Evolutionary conservation across 768 basidiomycete species (phyloP), one percentile per base, ranked within the genome.

Genomic region (Kwoniella bestiolae): DNA sequence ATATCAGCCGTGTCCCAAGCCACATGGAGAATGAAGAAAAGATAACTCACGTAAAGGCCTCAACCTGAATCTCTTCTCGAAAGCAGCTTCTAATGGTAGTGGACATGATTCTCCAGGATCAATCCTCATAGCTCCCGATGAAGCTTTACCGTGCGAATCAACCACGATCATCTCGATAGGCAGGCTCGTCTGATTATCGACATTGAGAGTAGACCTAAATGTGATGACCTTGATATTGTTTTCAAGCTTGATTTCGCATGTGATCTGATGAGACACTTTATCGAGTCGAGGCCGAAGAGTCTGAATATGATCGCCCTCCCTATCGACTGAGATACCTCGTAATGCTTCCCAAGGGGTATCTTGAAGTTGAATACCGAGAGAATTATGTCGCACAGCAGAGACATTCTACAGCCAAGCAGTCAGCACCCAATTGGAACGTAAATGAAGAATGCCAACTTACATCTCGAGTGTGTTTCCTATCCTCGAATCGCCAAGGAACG

Each of bases 401-500:
- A 89, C 85, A 68, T 89, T 87, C 87, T 89, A 66, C 23, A n/a
- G 57, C 23, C 35, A 23, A n/a, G 0, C 18, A 5, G 18, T 56
- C 26, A 53, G 41, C 38, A 9, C 11, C 25, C 61, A 18, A 35
- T 25, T n/a, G 18, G 46, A 31, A 35, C 28, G 35, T 23, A 31
- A 44, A 49, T 12, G 53, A 2, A 6, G n/a, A n/a, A n/a, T n/a
- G n/a, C n/a, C n/a, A n/a, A 60, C 84, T 66, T 76, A 92, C 94
- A 84, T 99, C 96, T 77, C 96, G 88, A 84, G 91, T 89, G 3
- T 89, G 90, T 78, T 89, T 90, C 90, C 92, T 93, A 75, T 98
- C 94, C 77, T 97, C 94, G 74, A 98, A 97, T 60, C 96, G 85
- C 96, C 96, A 98, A 62, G 97, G 94, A 3, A 91, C 83, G 7